phyloP scores from a whole-genome alignment of 345 rosid species.

The Hibiscus syriacus region DNA sequence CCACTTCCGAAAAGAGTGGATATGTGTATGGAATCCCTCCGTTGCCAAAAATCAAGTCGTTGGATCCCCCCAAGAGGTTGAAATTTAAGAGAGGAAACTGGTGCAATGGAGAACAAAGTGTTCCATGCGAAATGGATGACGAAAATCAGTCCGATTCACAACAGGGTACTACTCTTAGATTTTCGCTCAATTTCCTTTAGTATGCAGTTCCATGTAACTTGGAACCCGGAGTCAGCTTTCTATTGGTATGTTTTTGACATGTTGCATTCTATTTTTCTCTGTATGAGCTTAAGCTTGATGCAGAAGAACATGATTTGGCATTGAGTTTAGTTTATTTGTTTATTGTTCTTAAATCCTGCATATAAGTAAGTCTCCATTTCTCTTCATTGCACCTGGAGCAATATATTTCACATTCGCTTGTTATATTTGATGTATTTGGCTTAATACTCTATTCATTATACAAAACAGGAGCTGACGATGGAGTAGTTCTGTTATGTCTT shows the following conservation, averaged over 20 bases:
- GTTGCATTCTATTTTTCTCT: neutral
- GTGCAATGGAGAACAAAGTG: slow-evolving; percentile 19
- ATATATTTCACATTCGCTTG: neutral
- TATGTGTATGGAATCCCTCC: slow-evolving; percentile 37
- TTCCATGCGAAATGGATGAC: slow-evolving; percentile 21
- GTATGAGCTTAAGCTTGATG: neutral
- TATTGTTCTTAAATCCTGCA: neutral
- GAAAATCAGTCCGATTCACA: slow-evolving; percentile 17
- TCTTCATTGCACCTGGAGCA: slow-evolving; percentile 1
- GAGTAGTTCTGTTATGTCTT: slow-evolving; percentile 36
- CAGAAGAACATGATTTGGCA: neutral
- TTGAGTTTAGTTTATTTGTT: neutral
- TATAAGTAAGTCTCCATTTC: neutral
- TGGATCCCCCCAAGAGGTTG: slow-evolving; percentile 25
- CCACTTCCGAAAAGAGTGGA: slow-evolving; percentile 15
- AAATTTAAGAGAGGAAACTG: slow-evolving; percentile 26
- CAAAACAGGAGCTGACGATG: slow-evolving; percentile 41
- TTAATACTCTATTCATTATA: neutral
- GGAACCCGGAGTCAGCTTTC: neutral
- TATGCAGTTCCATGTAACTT: neutral
- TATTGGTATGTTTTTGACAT: neutral
- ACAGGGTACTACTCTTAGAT: slow-evolving; percentile 22
- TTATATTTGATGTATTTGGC: neutral
- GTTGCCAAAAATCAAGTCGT: slow-evolving; percentile 32
- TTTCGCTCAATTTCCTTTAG: neutral